A percentile compares a stretch with the other conserved stretches of the same genome.
Conservation (phyloP, 306 rosid species). For the Dryas alaskensis region DNA sequence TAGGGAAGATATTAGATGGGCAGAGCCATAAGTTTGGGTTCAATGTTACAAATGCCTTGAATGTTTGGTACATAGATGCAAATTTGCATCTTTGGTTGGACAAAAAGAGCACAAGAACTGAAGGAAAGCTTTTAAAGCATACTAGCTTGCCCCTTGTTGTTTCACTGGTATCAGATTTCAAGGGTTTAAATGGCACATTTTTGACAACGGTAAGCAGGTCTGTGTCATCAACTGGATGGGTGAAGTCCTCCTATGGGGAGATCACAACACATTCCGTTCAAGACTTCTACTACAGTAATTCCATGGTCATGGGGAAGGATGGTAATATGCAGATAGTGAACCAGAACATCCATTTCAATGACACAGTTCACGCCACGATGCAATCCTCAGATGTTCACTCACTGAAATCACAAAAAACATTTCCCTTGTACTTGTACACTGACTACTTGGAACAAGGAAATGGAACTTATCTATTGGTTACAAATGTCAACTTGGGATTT, state of each 20-base stretch:
- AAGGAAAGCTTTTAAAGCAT: constrained; percentile 51
- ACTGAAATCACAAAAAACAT: constrained; percentile 36
- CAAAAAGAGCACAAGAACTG: constrained; percentile 39
- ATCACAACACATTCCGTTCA: constrained; percentile 58
- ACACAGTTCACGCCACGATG: constrained; percentile 31
- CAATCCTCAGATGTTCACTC: constrained; percentile 33
- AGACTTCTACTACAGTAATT: constrained; percentile 46
- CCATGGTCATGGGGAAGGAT: constrained; percentile 48
- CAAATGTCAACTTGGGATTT: constrained; percentile 60
- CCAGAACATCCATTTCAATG: constrained; percentile 52
- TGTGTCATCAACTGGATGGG: constrained; percentile 61
- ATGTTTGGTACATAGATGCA: constrained; percentile 86
- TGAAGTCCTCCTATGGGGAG: constrained; percentile 69
- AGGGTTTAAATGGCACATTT: constrained; percentile 69
- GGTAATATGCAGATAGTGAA: constrained; percentile 57
- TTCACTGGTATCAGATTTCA: constrained; percentile 42
- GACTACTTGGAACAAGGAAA: constrained; percentile 33
- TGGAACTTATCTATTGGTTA: constrained; percentile 26
- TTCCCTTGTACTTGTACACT: constrained; percentile 45
- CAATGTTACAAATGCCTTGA: constrained; percentile 75
- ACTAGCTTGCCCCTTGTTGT: constrained; percentile 42
- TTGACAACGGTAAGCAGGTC: constrained; percentile 50
- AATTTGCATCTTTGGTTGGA: constrained; percentile 94
- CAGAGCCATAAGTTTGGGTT: constrained; percentile 57
- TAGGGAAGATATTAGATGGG: constrained; percentile 71